Base-by-base conservation (phyloP, 2,329 filamentous ascomycete species). In the Colletotrichum eremochloae region DNA sequence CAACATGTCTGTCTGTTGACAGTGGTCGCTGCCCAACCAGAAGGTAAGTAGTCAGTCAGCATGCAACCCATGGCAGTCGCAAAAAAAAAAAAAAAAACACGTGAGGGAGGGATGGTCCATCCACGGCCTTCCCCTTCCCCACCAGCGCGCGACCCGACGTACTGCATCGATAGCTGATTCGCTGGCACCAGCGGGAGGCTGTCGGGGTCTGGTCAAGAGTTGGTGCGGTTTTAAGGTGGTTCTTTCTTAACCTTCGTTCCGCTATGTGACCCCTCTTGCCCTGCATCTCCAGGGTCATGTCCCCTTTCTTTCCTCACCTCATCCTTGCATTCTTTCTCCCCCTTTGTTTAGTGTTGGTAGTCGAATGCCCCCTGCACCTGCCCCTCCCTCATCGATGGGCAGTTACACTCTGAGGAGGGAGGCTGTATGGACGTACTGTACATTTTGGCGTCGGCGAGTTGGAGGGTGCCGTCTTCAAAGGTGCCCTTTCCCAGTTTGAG, bases 111-210 rank as follows among this genome's bases (percentile, higher is more conserved):
- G 36, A 24, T 24, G 24, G 24, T 24, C 24, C 24, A 24, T 24
- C 38, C 38, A 40, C 38, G 11, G 14, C 31, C 33, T 29, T 50
- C 24, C 31, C 55, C 42, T 61, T 48, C 44, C 9, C 64, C 64
- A 67, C 64, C 38, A 67, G 55, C 56, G 48, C 24, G n/a, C 36
- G 64, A 62, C 56, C 64, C 36, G 56, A 33, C 64, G 18, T 62
- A 18, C 29, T 38, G 64, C 48, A 53, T 53, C 48, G 62, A 24
- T 36, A 50, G 38, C 53, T 67, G 44, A 70, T 70, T 70, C 62
- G 67, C 38, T 50, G 38, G 48, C 53, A 8, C 20, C 20, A 24
- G 15, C 62, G 38, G 46, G 38, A 55, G 29, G 36, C 42, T 46
- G 60, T 62, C 36, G 24, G 38, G 20, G 46, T 15, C 38, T 63